phyloP scores from a whole-genome alignment of 148 eudicot species.

The Vaccinium myrtillus region DNA sequence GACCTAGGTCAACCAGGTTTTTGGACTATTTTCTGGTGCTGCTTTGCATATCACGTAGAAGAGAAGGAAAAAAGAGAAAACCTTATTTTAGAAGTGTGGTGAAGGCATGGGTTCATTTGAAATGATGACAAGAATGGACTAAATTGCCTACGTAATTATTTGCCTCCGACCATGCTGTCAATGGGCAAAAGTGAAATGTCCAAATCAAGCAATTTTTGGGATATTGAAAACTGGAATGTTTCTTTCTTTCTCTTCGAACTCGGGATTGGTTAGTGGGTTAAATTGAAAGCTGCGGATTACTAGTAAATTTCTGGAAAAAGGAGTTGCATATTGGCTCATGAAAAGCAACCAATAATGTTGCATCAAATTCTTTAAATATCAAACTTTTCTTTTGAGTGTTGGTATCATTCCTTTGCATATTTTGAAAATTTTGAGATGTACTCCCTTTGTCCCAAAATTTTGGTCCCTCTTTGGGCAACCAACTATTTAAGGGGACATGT shows the following conservation, averaged over 20 bases:
- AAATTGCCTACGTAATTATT: not conserved
- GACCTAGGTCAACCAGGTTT: not conserved
- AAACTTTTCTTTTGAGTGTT: not conserved
- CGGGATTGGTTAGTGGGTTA: not conserved
- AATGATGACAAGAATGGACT: not conserved
- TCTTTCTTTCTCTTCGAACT: not conserved
- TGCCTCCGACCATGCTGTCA: not conserved
- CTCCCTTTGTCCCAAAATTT: no score
- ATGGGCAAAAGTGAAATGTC: not conserved
- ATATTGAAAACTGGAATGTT: not conserved
- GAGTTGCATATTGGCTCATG: not conserved
- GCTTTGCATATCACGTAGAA: not conserved
- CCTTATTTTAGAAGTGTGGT: not conserved
- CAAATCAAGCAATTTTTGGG: not conserved
- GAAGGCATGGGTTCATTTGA: not conserved
- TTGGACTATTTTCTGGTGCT: not conserved
- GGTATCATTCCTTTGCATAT: not conserved
- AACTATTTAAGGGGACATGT: no score
- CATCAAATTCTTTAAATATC: not conserved
- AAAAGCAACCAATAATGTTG: not conserved
- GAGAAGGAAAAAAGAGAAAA: not conserved
- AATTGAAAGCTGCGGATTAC: not conserved
- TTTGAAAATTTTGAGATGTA: not conserved
- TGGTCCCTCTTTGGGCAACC: no score
- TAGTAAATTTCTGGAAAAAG: not conserved